phyloP scores from a whole-genome alignment of 2,329 filamentous ascomycete genomes.

The Cyphellophora europaea region DNA sequence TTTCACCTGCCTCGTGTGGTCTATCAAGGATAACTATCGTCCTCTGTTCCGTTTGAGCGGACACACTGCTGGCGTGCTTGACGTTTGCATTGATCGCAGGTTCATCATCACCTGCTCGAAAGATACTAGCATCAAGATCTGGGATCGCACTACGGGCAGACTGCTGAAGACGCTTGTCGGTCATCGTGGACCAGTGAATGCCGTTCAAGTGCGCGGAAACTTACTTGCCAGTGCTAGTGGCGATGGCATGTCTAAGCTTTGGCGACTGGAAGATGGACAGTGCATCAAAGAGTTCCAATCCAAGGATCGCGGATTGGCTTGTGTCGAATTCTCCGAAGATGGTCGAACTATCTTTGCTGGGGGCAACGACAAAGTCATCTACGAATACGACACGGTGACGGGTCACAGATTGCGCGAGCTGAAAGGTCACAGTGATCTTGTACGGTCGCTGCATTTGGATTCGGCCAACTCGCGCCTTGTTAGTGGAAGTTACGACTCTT shows the following conservation, averaged over 20 bases:
- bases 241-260: slow-evolving; percentile 86
- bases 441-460: slow-evolving; percentile 86
- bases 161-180: slow-evolving; percentile 72
- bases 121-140: slow-evolving; percentile 86
- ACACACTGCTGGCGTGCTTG: slow-evolving; percentile 81
- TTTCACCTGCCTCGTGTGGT: slow-evolving; percentile 82
- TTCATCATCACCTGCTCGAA: slow-evolving; percentile 97
- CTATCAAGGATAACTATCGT: slow-evolving; percentile 66
- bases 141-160: slow-evolving; percentile 72
- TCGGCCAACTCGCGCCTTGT: slow-evolving; percentile 76
- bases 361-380: slow-evolving; percentile 90
- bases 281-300: slow-evolving; percentile 84
- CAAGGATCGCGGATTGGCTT: slow-evolving; percentile 87
- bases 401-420: slow-evolving; percentile 75
- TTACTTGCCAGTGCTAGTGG: slow-evolving; percentile 88
- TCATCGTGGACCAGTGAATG: slow-evolving; percentile 88
- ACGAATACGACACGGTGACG: slow-evolving; percentile 90
- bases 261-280: slow-evolving; percentile 84
- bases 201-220: slow-evolving; percentile 88
- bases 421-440: slow-evolving; percentile 72
- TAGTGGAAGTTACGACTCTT: slow-evolving; percentile 88
- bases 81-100: slow-evolving; percentile 83
- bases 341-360: slow-evolving; percentile 88
- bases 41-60: slow-evolving; percentile 69
- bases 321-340: slow-evolving; percentile 92